phyloP scores from a whole-genome alignment of 768 basidiomycete species.

The Rhizopogon vulgaris region DNA sequence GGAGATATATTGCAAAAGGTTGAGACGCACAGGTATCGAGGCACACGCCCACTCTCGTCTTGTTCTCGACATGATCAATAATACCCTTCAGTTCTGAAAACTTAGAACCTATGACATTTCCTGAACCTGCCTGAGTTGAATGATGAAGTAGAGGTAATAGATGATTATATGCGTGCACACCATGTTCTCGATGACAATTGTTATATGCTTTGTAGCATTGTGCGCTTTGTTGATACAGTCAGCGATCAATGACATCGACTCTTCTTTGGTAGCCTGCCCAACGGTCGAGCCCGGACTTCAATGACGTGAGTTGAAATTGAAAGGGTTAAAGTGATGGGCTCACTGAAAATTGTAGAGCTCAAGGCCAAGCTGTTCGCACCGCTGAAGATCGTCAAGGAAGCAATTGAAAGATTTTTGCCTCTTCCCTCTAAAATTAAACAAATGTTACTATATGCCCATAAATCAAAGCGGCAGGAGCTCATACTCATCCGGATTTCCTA shows the following conservation, averaged over 20 bases:
- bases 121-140: slow-evolving; percentile 59
- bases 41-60: slow-evolving; percentile 73
- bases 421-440: slow-evolving; percentile 39
- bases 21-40: slow-evolving; percentile 68
- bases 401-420: slow-evolving; percentile 69
- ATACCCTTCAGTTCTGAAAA: slow-evolving; percentile 66
- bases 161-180: slow-evolving; percentile 24
- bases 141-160: neutral
- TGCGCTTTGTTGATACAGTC: slow-evolving; percentile 73
- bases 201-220: slow-evolving; percentile 47
- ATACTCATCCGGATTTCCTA: slow-evolving; percentile 73
- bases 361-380: slow-evolving; percentile 74
- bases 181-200: slow-evolving; percentile 82
- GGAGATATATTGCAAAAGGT: neutral
- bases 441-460: neutral
- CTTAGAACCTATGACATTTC: slow-evolving; percentile 69
- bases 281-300: slow-evolving; percentile 80
- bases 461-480: slow-evolving; percentile 17
- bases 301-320: neutral
- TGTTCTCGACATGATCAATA: slow-evolving; percentile 65
- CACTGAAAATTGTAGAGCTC: slow-evolving; percentile 82
- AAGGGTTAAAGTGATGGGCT: slow-evolving; percentile 20
- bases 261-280: slow-evolving; percentile 53
- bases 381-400: slow-evolving; percentile 75
- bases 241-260: slow-evolving; percentile 61